Base-by-base conservation (phyloP, 306 rosid genomes). In the Castanea mollissima region DNA sequence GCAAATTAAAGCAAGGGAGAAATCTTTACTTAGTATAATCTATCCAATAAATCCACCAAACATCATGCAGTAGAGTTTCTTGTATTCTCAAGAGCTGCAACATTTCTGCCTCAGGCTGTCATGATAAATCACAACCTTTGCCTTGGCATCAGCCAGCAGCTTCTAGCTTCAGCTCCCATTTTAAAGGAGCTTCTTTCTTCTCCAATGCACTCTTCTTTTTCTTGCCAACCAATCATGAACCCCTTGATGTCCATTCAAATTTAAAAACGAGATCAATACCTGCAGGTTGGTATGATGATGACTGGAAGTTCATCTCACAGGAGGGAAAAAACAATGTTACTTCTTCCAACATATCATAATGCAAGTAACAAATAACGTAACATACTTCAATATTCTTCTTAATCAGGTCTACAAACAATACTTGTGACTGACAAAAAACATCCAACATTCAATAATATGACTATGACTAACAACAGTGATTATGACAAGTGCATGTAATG, bases 271-370 rank as follows among this genome's bases (percentile, higher is more conserved):
- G 87, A 82, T 82, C 88, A 91, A 91, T 73, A 87, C 68, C 99
- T 95, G 94, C 96, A 92, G 86, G 75, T 81, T 89, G 92, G 87
- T 80, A 87, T 74, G 88, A 91, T 85, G 94, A 92, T 92, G 92
- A 82, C 91, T 87, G 86, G 92, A 94, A 92, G 92, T 91, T 78
- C 99, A 94, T 94, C 97, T 94, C 99, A 91, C 89, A 92, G 79
- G 90, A 94, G 97, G 91, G 97, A 92, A 93, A 94, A 90, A 91
- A 78, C 88, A 91, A 89, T 82, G 95, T 94, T 92, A 91, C 92
- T 78, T 89, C 84, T 84, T 79, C 77, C 74, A 85, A 80, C 87
- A 88, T 79, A 49, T 44, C 71, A 62, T 23, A 29, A 23, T 23
- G 29, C 13, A 31, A 55, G 74, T 49, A 65, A 64, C n/a, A 12